These are phyloP conservation scores for Triticum urartu DNA, from an alignment of 176 grass and related monocot species.

Conservation along the genomic window DNA sequence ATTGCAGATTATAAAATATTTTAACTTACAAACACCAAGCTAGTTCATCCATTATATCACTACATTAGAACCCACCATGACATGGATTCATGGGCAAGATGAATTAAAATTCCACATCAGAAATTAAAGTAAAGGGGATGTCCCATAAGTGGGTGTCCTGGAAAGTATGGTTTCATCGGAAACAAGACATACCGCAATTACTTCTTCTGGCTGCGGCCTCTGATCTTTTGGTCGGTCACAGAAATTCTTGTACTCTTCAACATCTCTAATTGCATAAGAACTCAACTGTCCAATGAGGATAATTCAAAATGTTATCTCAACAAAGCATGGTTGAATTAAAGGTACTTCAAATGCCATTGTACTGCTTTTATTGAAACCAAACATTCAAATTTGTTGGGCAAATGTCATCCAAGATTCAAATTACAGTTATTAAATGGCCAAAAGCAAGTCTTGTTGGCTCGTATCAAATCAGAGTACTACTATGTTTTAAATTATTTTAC, in stretches of 20 bases:
- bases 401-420: slow-evolving; percentile 1
- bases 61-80: background rate
- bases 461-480: background rate
- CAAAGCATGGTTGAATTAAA: background rate
- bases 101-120: slow-evolving; percentile 1
- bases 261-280: slow-evolving; percentile 95
- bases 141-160: background rate
- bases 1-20: background rate
- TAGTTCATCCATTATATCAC: slow-evolving; percentile 5
- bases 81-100: slow-evolving; percentile 17
- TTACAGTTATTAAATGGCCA: background rate
- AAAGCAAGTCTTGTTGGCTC: background rate
- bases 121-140: background rate
- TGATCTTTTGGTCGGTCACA: slow-evolving; percentile 79
- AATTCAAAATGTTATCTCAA: slow-evolving; percentile 22
- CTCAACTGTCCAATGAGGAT: slow-evolving; percentile 69
- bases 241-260: slow-evolving; percentile 97
- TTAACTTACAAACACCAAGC: background rate
- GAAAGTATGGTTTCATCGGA: slow-evolving; percentile 20
- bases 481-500: background rate
- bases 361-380: background rate
- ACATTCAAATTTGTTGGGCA: background rate
- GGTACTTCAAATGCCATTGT: background rate
- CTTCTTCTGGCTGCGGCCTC: slow-evolving; percentile 92
- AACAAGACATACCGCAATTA: slow-evolving; percentile 74